phyloP scores from a whole-genome alignment of 2,329 filamentous ascomycete species.

The Cladosporium sphaerospermum region DNA sequence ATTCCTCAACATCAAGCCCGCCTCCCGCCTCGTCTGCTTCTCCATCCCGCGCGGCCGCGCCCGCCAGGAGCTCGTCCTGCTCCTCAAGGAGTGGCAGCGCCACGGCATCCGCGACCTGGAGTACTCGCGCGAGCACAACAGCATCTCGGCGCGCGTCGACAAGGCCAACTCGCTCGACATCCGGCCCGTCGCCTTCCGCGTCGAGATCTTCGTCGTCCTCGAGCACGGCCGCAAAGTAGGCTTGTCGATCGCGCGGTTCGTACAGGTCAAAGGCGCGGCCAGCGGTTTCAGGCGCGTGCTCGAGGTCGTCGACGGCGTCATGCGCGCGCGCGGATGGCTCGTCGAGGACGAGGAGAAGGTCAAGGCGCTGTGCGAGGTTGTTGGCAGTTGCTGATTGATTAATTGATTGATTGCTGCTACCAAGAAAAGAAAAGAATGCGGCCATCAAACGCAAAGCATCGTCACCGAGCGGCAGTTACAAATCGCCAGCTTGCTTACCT shows the following conservation, averaged over 20 bases:
- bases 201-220: slow-evolving; percentile 81
- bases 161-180: slow-evolving; percentile 72
- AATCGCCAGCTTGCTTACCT: no score
- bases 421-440: no score
- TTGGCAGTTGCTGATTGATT: slow-evolving; percentile 18
- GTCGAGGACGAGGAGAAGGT: slow-evolving; percentile 52
- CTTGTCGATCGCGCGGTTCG: slow-evolving; percentile 76
- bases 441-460: no score
- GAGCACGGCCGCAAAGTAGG: slow-evolving; percentile 73
- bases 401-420: no score
- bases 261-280: slow-evolving; percentile 84
- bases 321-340: slow-evolving; percentile 59
- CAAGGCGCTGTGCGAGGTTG: slow-evolving; percentile 38
- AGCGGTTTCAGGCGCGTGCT: slow-evolving; percentile 82
- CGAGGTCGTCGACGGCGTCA: slow-evolving; percentile 65
- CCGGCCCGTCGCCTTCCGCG: slow-evolving; percentile 81
- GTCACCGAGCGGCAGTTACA: no score
- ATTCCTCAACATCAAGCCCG: slow-evolving; percentile 84
- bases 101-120: slow-evolving; percentile 73
- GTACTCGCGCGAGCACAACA: slow-evolving; percentile 70
- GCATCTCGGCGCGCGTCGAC: slow-evolving; percentile 72
- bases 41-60: slow-evolving; percentile 64
- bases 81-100: slow-evolving; percentile 70
- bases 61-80: slow-evolving; percentile 67
- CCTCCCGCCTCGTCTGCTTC: slow-evolving; percentile 68